Evolutionary conservation across 306 rosid genomes (phyloP), one percentile per base, ranked within the genome.

Genomic region (Sophora flavescens): DNA sequence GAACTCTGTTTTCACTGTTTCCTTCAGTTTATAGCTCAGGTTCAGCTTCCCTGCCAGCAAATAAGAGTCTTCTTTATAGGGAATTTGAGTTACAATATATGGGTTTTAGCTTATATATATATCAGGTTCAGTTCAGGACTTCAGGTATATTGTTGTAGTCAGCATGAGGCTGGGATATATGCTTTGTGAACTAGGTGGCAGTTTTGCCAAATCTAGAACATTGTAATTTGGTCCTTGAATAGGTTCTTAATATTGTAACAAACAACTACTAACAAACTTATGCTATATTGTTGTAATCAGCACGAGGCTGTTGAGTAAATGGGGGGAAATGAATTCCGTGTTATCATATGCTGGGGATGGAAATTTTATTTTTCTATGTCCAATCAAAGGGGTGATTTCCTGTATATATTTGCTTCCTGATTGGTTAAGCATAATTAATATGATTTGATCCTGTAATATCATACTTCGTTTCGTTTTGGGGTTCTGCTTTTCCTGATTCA

Each of bases 1-100:
- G 88, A 63, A 53, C 80, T 78, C 85, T 17, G 56, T 82, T 65
- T 22, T 48, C 53, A 66, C 84, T 68, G 66, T 71, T 68, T 71
- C 71, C 59, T 75, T 79, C 87, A 42, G 79, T 75, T 72, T 69
- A 48, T 32, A 33, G 84, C 83, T 84, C 73, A 16, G 45, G 44
- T 68, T 82, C 17, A 69, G 70, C 44, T 74, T 62, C 36, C 61
- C 62, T 67, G 62, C 58, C n/a, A 35, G 69, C 63, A 44, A 50
- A 70, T 63, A 68, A 38, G 64, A 64, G 69, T 47, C 18, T n/a
- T 70, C 10, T 35, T 41, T 63, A 60, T 70, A 10, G 79, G 64
- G 80, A 72, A 77, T 82, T 84, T 52, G 16, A 60, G 76, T 73
- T 79, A 65, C 45, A 12, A 62, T 50, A 51, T 70, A 79, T 74